phyloP scores from a whole-genome alignment of 257 asterid species.

The Craterostigma plantagineum region DNA sequence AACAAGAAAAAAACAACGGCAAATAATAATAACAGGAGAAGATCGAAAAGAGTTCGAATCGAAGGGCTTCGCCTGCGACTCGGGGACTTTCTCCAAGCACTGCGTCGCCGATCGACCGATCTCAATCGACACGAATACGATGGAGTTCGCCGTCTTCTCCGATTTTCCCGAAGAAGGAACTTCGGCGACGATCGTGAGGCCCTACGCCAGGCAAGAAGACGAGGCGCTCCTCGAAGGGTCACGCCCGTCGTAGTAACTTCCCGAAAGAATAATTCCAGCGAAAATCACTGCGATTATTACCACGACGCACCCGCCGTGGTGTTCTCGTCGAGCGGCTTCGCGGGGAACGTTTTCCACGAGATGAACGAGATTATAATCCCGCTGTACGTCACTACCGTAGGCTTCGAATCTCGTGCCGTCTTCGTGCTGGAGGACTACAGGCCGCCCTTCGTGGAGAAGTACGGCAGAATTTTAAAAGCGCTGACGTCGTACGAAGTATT shows the following conservation, averaged over 20 bases:
- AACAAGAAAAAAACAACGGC: too few species aligned
- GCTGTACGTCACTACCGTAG: slow-evolving; percentile 41
- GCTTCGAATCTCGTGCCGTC: slow-evolving; percentile 26
- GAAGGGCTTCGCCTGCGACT: slow-evolving; percentile 29
- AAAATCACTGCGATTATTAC: slow-evolving; percentile 16
- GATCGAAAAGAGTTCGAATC: slow-evolving; percentile 15
- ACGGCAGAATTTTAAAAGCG: slow-evolving; percentile 19
- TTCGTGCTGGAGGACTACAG: slow-evolving; percentile 42
- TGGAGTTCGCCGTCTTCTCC: slow-evolving; percentile 18
- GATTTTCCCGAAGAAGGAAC: slow-evolving; percentile 9
- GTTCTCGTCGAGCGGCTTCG: slow-evolving; percentile 71
- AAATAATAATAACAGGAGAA: slow-evolving; percentile 40
- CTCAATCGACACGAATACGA: slow-evolving; percentile 27
- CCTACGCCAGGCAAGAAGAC: slow-evolving; percentile 51
- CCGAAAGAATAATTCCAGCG: slow-evolving; percentile 13
- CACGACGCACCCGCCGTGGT: slow-evolving; percentile 58
- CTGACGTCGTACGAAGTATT: slow-evolving; percentile 28
- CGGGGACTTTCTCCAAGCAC: slow-evolving; percentile 21
- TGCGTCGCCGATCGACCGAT: slow-evolving; percentile 25
- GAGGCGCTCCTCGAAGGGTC: slow-evolving; percentile 14
- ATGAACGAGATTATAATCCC: slow-evolving; percentile 68
- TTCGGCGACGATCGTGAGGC: slow-evolving; percentile 21
- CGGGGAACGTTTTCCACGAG: slow-evolving; percentile 75
- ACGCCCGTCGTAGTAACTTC: slow-evolving; percentile 24
- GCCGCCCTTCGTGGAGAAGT: slow-evolving; percentile 33